These are phyloP conservation scores for Fraxinus americana DNA, from an alignment of 257 asterid species.

Conservation along the genomic window DNA sequence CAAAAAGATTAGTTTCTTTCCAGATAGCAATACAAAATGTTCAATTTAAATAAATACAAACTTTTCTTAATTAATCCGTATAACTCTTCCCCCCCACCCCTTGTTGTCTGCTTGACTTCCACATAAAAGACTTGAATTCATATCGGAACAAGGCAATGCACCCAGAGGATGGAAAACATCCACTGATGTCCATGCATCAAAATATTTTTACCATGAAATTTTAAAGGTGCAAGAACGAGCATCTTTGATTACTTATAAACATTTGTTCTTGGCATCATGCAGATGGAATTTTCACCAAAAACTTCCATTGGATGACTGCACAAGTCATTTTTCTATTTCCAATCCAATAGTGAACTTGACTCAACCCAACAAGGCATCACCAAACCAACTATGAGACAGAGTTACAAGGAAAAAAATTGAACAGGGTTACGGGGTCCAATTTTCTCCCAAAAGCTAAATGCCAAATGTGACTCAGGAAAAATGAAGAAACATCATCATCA, in stretches of 20 bases:
- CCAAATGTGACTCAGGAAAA: constrained; percentile 7
- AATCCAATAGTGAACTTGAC: neutral
- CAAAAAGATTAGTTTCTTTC: neutral
- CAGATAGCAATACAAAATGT: neutral
- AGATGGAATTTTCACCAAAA: no score
- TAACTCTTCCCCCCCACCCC: neutral
- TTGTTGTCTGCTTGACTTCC: neutral
- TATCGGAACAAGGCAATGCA: neutral
- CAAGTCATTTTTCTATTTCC: neutral
- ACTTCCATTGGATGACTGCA: no score
- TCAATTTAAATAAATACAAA: no score
- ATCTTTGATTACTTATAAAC: neutral
- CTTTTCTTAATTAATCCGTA: no score
- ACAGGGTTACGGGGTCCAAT: neutral
- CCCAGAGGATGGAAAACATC: neutral
- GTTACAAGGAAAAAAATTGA: constrained; percentile 1
- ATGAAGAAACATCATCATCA: neutral
- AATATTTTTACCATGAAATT: neutral
- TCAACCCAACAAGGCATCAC: neutral
- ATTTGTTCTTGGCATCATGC: no score
- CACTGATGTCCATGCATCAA: neutral
- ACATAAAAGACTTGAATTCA: constrained; percentile 6
- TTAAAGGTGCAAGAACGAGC: neutral
- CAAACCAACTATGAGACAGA: neutral
- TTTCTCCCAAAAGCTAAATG: constrained; percentile 7